These are phyloP conservation scores for Strobilomyces dryophilus DNA, from an alignment of 768 basidiomycete species.

Conservation along the genomic window DNA sequence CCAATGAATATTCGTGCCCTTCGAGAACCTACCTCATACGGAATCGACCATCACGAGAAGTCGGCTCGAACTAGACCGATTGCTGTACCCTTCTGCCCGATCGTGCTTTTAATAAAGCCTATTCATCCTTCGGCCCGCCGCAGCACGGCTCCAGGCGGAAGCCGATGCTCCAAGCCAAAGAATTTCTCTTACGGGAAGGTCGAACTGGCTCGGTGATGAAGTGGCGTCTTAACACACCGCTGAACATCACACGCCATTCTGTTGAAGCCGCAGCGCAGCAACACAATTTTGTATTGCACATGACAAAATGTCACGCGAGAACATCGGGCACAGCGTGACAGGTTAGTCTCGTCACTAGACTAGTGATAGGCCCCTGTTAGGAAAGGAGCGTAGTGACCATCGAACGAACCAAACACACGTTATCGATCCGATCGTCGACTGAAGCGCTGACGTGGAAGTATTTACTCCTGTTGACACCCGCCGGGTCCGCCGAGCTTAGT, in stretches of 20 bases:
- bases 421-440: no score
- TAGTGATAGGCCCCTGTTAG: no score
- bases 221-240: not conserved
- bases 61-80: not conserved
- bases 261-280: not conserved
- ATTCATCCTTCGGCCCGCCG: not conserved
- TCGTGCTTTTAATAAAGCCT: not conserved
- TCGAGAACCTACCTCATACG: not conserved
- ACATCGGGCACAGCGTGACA: no score
- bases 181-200: not conserved
- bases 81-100: not conserved
- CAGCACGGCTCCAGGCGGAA: not conserved
- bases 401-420: no score
- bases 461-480: no score
- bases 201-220: conserved; percentile 5
- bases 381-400: no score
- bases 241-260: not conserved
- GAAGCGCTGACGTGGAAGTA: no score
- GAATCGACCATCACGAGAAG: not conserved
- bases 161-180: not conserved
- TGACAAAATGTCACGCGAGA: not conserved
- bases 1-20: not conserved
- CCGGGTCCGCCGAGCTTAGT: no score
- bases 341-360: no score
- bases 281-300: not conserved